phyloP scores from a whole-genome alignment of 2,329 filamentous ascomycete genomes.

The Pseudogymnoascus sp. region DNA sequence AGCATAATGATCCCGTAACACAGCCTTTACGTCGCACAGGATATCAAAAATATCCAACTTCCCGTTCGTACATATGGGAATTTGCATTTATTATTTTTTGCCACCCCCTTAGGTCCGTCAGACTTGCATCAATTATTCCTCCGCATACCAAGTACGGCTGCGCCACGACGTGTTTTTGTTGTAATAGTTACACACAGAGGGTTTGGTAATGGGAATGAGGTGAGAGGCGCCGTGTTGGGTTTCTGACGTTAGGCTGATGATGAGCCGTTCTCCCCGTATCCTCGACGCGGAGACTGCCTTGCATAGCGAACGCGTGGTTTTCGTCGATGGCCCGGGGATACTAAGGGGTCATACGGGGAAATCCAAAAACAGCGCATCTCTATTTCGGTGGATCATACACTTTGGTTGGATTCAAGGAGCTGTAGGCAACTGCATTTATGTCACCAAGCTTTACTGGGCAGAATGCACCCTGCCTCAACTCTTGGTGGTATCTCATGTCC shows the following conservation, averaged over 20 bases:
- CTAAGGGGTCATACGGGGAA: not conserved
- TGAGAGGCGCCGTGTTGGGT: not conserved
- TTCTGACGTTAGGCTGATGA: not conserved
- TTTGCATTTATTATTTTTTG: not conserved
- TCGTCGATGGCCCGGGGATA: not conserved
- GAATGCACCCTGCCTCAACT: too few relatives aligned
- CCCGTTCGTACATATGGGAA: not conserved
- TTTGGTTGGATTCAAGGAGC: too few relatives aligned
- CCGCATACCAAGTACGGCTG: not conserved
- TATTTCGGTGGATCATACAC: not conserved
- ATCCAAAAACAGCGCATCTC: not conserved
- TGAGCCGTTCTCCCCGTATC: not conserved
- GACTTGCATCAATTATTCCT: not conserved
- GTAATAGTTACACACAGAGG: not conserved
- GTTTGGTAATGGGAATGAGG: not conserved
- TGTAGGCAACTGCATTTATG: too few relatives aligned
- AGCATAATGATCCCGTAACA: not conserved
- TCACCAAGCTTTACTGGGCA: too few relatives aligned
- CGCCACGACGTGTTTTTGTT: not conserved
- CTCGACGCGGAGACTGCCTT: not conserved
- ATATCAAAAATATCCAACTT: not conserved
- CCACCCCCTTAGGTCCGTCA: not conserved
- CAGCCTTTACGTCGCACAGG: not conserved
- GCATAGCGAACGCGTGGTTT: not conserved
- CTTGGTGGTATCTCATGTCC: too few relatives aligned